These are phyloP conservation scores for Cardamine occulta DNA, from an alignment of 345 rosid genomes.

Conservation along the genomic window DNA sequence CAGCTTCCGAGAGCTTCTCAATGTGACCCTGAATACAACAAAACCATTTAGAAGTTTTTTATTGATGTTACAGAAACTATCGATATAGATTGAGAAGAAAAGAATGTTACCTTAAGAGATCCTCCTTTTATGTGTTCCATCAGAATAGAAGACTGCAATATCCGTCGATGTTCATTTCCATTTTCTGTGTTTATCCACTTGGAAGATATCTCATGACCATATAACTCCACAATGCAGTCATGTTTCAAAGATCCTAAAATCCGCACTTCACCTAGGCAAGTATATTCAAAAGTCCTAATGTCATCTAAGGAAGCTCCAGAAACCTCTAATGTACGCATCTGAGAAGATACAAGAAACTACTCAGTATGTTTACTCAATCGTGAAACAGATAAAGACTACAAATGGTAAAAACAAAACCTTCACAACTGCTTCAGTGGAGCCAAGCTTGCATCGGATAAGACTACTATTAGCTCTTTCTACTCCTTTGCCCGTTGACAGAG, in stretches of 20 bases:
- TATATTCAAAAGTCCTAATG: slow-evolving; percentile 75
- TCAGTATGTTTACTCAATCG: slow-evolving; percentile 8
- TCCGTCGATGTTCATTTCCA: slow-evolving; percentile 57
- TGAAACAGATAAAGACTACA: slow-evolving; percentile 11
- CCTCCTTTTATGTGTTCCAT: slow-evolving; percentile 90
- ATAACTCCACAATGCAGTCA: slow-evolving; percentile 84
- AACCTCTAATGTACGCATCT: slow-evolving; percentile 75
- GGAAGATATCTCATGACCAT: slow-evolving; percentile 84
- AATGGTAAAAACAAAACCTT: slow-evolving; percentile 56
- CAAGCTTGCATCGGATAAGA: slow-evolving; percentile 64
- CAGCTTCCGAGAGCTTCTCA: slow-evolving; percentile 66
- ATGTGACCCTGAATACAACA: slow-evolving; percentile 61
- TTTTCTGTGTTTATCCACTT: slow-evolving; percentile 66
- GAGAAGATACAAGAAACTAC: slow-evolving; percentile 19
- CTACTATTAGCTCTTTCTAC: slow-evolving; percentile 65
- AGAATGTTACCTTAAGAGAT: slow-evolving; percentile 66
- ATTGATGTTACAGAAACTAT: neutral
- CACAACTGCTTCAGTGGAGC: slow-evolving; percentile 71
- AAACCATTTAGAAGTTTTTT: slow-evolving; percentile 1
- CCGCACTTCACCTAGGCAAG: slow-evolving; percentile 88
- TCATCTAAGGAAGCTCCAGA: slow-evolving; percentile 59
- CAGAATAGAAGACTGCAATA: slow-evolving; percentile 71
- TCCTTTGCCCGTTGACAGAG: slow-evolving; percentile 57
- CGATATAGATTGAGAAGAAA: neutral
- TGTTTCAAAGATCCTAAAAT: slow-evolving; percentile 76